Conservation (phyloP, 306 rosid genomes). For the Myrica gale region DNA sequence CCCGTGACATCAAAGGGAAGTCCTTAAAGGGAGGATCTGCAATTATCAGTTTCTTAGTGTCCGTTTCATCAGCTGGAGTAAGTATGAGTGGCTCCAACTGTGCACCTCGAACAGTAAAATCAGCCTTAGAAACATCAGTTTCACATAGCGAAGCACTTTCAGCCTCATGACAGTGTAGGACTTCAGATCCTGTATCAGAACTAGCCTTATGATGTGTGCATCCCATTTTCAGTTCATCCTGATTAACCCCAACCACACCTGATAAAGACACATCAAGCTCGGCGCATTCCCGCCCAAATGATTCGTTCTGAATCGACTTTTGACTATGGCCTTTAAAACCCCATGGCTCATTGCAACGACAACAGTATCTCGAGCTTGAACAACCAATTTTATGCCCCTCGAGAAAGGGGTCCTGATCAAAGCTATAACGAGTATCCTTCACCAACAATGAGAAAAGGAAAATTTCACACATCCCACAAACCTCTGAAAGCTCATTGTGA, state of each 20-base stretch:
- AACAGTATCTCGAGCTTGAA: constrained; percentile 36
- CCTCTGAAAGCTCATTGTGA: constrained; percentile 75
- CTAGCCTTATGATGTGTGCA: constrained; percentile 65
- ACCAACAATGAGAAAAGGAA: constrained; percentile 70
- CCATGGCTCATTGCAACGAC: constrained; percentile 63
- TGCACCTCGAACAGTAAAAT: constrained; percentile 32
- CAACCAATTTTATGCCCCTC: constrained; percentile 25
- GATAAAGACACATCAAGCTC: constrained; percentile 44
- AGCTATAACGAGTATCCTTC: constrained; percentile 40
- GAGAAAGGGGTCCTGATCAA: constrained; percentile 52
- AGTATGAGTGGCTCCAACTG: constrained; percentile 33
- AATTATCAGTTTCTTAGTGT: constrained; percentile 36
- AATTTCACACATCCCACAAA: constrained; percentile 69
- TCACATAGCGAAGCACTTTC: constrained; percentile 26
- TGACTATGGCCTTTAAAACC: constrained; percentile 28
- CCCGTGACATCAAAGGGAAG: constrained; percentile 28
- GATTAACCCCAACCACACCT: constrained; percentile 29
- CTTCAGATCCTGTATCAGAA: constrained; percentile 83
- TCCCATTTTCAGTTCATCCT: constrained; percentile 40
- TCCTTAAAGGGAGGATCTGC: constrained; percentile 38
- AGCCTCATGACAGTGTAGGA: constrained; percentile 19
- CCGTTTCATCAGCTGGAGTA: constrained; percentile 39
- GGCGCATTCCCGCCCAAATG: constrained; percentile 35
- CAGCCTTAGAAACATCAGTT: constrained; percentile 32
- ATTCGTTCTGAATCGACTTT: constrained; percentile 38